Evolutionary conservation across 2,329 filamentous ascomycete genomes (phyloP), one percentile per base, ranked within the genome.

Genomic region (Ploettnerulaceae sp.): DNA sequence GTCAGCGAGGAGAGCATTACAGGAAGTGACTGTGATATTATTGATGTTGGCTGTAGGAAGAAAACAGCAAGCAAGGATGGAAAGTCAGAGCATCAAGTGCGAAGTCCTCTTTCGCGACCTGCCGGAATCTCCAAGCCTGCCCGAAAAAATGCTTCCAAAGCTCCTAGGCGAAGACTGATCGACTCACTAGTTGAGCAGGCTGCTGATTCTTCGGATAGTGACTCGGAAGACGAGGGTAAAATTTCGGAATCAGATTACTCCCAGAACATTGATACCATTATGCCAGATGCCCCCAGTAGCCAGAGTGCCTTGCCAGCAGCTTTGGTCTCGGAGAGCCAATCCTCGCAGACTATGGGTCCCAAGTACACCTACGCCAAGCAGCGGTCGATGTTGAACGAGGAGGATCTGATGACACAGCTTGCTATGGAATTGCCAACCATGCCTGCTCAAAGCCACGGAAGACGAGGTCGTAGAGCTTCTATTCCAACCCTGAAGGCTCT

Each of bases 341-440:
- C 35, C 4, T 58, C 57, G 2, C 60, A 62, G 33, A 51, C n/a
- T 36, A n/a, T 48, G 5, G 63, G 61, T 4, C 58, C 59, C 6
- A 64, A 56, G 41, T 51, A 64, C 36, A 65, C 62, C 4, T 65
- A 65, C 43, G 60, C 60, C 41, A 51, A 57, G 26, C 60, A 64
- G 45, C 51, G 63, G 18, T 64, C 63, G 6, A 64, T 64, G 61
- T 53, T 64, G 14, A 58, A 55, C 9, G 63, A 65, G 25, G 51
- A 60, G 43, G 60, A 64, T 48, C 37, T 63, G 9, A 61, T 63
- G 57, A 31, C 53, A 32, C 49, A 62, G 20, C 45, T 64, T 7
- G 56, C 55, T 18, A 48, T 62, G 42, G 59, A 61, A 24, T 49
- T 64, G 45, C 62, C 61, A 5, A 35, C 47, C 3, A 50, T 56